Evolutionary conservation across 1,284 basidiomycete species (phyloP), one percentile per base, ranked within the genome.

Genomic region (Ceratobasidium sp.): DNA sequence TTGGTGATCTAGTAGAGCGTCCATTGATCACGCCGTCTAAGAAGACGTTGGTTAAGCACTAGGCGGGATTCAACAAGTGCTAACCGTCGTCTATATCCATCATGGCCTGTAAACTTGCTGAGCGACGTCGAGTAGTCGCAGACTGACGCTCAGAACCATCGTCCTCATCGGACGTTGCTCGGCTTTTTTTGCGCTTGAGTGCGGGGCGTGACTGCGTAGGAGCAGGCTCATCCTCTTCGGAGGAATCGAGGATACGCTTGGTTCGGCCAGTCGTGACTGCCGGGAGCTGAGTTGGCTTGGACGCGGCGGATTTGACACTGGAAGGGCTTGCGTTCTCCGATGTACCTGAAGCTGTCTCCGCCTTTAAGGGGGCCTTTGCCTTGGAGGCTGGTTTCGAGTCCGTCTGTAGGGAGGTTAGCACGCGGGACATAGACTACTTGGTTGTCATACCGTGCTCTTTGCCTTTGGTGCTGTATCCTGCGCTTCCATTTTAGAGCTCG

Each of bases 21-120:
- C 59, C 76, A 15, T 67, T 65, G 11, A 74, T 34, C 88, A 62
- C 61, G 43, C 54, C 46, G 54, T 64, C 37, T 77, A 56, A 70
- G 32, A 68, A 59, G 61, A 57, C 2, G n/a, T 49, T 32, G 37
- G 65, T 52, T 62, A 40, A 29, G 17, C 17, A 37, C 7, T 7
- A 19, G 22, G 7, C 19, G 37, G 43, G 59, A 22, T 19, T 59
- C 25, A 43, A 40, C 56, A 19, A 62, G n/a, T 8, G 79, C 86
- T 46, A 71, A 91, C 91, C 88, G 81, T 94, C 91, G 78, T 92
- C 90, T 71, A 93, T 87, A 75, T 94, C 92, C 92, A 93, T 93
- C 86, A 93, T 88, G 13, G 88, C 90, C 57, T 84, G 84, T 40
- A 90, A 82, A 64, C 89, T 89, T 77, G 61, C 61, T n/a, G 71